Base-by-base conservation (phyloP, 371 early-diverging fungal species). In the Lichtheimia hyalospora region DNA sequence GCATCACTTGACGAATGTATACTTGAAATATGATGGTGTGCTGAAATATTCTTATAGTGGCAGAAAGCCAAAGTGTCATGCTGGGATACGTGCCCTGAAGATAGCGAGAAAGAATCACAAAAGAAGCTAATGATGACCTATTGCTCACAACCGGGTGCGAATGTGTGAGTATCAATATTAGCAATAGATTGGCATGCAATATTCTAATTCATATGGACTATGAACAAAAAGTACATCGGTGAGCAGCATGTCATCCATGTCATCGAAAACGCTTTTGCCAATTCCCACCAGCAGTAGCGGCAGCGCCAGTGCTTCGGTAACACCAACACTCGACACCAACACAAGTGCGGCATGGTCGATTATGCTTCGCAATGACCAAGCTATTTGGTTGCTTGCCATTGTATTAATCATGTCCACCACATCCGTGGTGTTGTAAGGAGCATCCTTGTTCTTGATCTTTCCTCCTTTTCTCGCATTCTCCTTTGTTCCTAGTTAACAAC, bases 131-230 rank as follows among this genome's bases (percentile, higher is more conserved):
- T 60, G 42, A 70, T 61, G 14, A 68, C 70, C n/a, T 72, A 60
- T 24, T 75, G 76, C 43, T 75, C 76, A 5, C 70, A 70, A 56
- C 70, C 73, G 5, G 62, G 66, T 28, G 68, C 76, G 12, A 70
- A 72, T 44, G 68, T 56, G 60, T 65, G 34, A 34, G 34, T 34
- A 8, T 6, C 8, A 34, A 34, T 10, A 34, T 8, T 6, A 8
- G 34, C 48, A 59, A 20, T 8, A 34, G 10, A 1, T 10, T 0
- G 2, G 10, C 5, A 8, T 8, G 34, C 8, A 34, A 10, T 8
- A 34, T 34, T 1, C 34, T 34, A 8, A 34, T 10, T 0, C 10
- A 10, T 34, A 34, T 34, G 10, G n/a, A 8, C 34, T 34, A 34
- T 34, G 34, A 34, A 34, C 8, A 34, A 10, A 34, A n/a, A 34